Evolutionary conservation across 2,329 filamentous ascomycete genomes (phyloP), one percentile per base, ranked within the genome.

Genomic region (Aureobasidium pullulans): DNA sequence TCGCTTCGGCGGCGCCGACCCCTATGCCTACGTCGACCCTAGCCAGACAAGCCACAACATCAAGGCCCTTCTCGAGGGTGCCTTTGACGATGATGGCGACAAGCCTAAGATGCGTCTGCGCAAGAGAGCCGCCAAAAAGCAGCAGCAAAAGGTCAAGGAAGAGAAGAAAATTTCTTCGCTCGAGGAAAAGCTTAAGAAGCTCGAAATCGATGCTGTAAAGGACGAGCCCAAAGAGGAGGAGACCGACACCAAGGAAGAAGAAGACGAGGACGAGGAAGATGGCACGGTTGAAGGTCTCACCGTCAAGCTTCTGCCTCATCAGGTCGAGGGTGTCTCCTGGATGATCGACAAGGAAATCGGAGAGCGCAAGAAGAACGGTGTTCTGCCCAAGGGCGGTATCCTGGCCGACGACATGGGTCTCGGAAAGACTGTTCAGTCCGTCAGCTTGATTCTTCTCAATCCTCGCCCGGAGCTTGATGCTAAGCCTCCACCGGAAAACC

Each of bases 371-470:
- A 88, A 87, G 66, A 89, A 89, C 60, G 83, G 82, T 4, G 79
- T 84, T 1, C 82, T 95, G 9, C 91, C 93, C 32, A 94, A 95
- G 66, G 94, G 94, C 37, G 94, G 94, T 16, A 96, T 99, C 63
- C 81, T 99, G 37, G 94, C 94, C 16, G 94, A 99, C 68, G 94
- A 99, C 65, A 95, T 97, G 93, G 93, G 93, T 65, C 78, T 97
- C 13, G 94, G 94, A 61, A 99, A 99, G 79, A 99, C 94, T 0
- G 82, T 99, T 13, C 94, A 99, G 74, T 90, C 92, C 1, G 89
- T 99, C 60, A 86, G 93, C 1, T 80, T 97, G 34, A 88, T 99
- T 43, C 79, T 99, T 39, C 88, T 82, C 59, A 96, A 97, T 67
- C 83, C 84, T 16, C 90, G 88, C 29, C 79, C 81, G 3, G 65